A percentile compares a stretch with the other conserved stretches of the same genome.
Evolutionary conservation across 2,329 filamentous ascomycete species (phyloP).

Genomic region (Penicillium paneum): DNA sequence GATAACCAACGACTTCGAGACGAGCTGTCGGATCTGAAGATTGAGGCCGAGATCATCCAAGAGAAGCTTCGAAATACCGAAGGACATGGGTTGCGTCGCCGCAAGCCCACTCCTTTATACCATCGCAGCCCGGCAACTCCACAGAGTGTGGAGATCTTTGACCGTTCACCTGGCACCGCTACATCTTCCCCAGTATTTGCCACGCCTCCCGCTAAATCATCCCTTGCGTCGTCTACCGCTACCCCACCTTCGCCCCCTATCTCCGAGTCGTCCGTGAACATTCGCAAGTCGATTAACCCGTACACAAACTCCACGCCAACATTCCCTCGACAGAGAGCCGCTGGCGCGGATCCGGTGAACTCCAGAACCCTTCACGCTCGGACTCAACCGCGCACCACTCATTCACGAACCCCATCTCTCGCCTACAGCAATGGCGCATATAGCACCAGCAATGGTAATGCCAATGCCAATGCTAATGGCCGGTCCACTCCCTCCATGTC

Average conservation of each 20-base stretch:
- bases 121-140: constrained; percentile 49
- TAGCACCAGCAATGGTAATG: neutral
- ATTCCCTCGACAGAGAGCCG: constrained; percentile 41
- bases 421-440: constrained; percentile 41
- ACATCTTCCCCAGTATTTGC: constrained; percentile 85
- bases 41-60: constrained; percentile 89
- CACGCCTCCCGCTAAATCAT: constrained; percentile 74
- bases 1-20: constrained; percentile 86
- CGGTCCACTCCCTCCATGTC: constrained; percentile 47
- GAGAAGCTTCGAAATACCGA: constrained; percentile 82
- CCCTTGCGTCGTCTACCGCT: constrained; percentile 61
- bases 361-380: constrained; percentile 52
- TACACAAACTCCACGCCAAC: constrained; percentile 42
- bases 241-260: constrained; percentile 93
- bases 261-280: constrained; percentile 72
- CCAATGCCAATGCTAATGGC: constrained; percentile 18
- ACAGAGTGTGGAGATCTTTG: constrained; percentile 68
- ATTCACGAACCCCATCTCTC: constrained; percentile 59
- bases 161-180: constrained; percentile 74
- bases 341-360: constrained; percentile 51
- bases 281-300: constrained; percentile 53
- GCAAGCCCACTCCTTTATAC: constrained; percentile 51
- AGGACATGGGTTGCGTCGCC: constrained; percentile 49
- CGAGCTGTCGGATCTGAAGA: constrained; percentile 87
- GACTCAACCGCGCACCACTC: constrained; percentile 43